Evolutionary conservation across 2,329 filamentous ascomycete species (phyloP), one percentile per base, ranked within the genome.

Genomic region (Epichloe amarillans): DNA sequence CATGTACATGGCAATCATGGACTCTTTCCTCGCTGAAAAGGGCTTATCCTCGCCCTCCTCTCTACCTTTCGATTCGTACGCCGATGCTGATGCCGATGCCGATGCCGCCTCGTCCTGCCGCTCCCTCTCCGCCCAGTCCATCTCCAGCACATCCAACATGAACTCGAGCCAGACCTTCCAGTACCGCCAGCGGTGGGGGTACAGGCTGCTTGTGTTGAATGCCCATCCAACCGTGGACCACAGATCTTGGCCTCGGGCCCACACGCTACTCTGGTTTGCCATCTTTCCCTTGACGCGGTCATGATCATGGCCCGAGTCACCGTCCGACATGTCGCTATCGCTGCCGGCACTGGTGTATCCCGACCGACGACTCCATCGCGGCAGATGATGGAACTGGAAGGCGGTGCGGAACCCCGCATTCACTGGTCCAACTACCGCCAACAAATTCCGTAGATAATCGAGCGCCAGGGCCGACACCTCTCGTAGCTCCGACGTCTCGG

Each of bases 171-270:
- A 95, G 7, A 80, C 67, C 58, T 76, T 81, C 89, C 90, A 97
- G 61, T 82, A 77, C 47, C 74, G 76, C 91, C 93, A 97, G 19
- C 91, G 77, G 40, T 77, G 74, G 1, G 81, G 81, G 57, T 91
- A 74, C 35, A 77, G 65, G 2, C 85, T 76, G 48, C 88, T 90
- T 69, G 91, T 97, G 62, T 91, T 93, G 64, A 97, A 89, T 0
- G 87, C 85, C 93, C 93, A 97, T 3, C 91, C 93, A 0, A 93
- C 76, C 0, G 87, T 79, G 41, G 82, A 78, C 88, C 93, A 98
- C 60, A 97, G 94, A 62, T 95, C 88, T 54, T 86, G 82, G 1
- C 84, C 86, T n/a, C 79, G 77, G 15, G 70, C 71, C 80, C 86
- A 95, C 2, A 96, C 55, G 33, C 84, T 83, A 42, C 80, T 74